Percentiles rank a stretch among this genome's conserved stretches.
These are phyloP conservation scores for Suillus plorans DNA, from an alignment of 768 basidiomycete genomes.

Conservation along the genomic window DNA sequence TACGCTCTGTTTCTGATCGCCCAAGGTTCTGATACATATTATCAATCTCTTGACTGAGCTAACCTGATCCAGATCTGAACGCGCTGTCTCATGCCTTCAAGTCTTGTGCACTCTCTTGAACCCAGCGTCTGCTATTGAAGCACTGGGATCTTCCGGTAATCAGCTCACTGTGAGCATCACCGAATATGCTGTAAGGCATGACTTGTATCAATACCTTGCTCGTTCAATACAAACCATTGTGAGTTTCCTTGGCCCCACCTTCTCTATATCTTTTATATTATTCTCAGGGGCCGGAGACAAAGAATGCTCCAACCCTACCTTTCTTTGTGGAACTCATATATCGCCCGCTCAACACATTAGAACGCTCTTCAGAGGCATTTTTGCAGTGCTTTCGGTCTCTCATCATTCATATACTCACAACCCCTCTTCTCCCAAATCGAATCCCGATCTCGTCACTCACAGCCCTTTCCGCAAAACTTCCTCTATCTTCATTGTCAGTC, in stretches of 20 bases:
- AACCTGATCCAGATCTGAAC: slow-evolving; percentile 40
- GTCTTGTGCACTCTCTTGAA: slow-evolving; percentile 50
- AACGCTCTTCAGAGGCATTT: slow-evolving; percentile 33
- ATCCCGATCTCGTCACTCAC: slow-evolving; percentile 63
- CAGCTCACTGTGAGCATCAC: slow-evolving; percentile 36
- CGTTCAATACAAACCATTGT: slow-evolving; percentile 41
- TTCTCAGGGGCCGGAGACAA: slow-evolving; percentile 55
- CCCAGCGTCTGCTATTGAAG: slow-evolving; percentile 7
- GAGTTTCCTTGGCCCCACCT: slow-evolving; percentile 24
- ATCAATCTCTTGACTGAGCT: not conserved
- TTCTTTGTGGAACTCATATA: slow-evolving; percentile 28
- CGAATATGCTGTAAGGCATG: slow-evolving; percentile 45
- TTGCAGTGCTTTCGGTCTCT: slow-evolving; percentile 39
- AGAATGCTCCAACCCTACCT: slow-evolving; percentile 37
- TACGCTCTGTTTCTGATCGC: slow-evolving; percentile 48
- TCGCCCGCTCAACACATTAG: slow-evolving; percentile 20
- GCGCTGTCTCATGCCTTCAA: slow-evolving; percentile 47
- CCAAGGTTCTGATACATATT: slow-evolving; percentile 46
- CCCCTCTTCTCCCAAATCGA: slow-evolving; percentile 79
- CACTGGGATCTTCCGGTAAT: slow-evolving; percentile 30
- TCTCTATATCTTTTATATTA: not conserved
- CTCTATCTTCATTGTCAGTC: slow-evolving; percentile 43
- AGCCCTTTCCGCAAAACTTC: slow-evolving; percentile 62
- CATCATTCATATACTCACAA: slow-evolving; percentile 58
- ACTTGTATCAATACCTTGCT: slow-evolving; percentile 38